These are phyloP conservation scores for Wickerhamiella alocasiicola DNA, from an alignment of 805 yeast species.

Conservation along the genomic window DNA sequence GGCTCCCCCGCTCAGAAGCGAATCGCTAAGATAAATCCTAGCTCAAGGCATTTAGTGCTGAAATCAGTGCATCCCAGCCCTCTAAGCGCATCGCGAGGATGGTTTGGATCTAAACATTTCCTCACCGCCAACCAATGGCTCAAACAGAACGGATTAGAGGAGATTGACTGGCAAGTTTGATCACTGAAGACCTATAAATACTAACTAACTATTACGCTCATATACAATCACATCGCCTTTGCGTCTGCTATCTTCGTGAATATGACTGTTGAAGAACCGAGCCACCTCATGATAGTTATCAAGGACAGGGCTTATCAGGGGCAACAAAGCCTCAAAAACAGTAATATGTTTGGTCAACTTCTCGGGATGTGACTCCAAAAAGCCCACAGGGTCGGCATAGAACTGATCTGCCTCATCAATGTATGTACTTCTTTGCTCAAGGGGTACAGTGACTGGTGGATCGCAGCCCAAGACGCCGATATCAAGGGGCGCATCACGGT, in stretches of 20 bases:
- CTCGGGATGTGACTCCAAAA: slow-evolving; percentile 39
- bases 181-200: background rate
- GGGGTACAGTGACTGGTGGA: slow-evolving; percentile 48
- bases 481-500: slow-evolving; percentile 31
- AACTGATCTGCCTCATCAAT: slow-evolving; percentile 81
- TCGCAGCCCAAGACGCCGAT: slow-evolving; percentile 83
- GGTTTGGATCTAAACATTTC: slow-evolving; percentile 68
- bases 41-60: slow-evolving; percentile 35
- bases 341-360: slow-evolving; percentile 34
- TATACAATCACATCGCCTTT: slow-evolving; percentile 67
- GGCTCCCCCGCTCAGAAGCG: slow-evolving; percentile 63
- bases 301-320: slow-evolving; percentile 31
- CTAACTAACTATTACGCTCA: background rate
- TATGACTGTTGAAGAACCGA: slow-evolving; percentile 62
- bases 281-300: slow-evolving; percentile 28
- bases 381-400: slow-evolving; percentile 52
- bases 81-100: slow-evolving; percentile 77
- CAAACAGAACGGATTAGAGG: slow-evolving; percentile 31
- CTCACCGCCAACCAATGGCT: slow-evolving; percentile 70
- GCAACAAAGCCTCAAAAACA: slow-evolving; percentile 53
- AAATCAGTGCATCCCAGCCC: slow-evolving; percentile 92
- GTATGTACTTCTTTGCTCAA: slow-evolving; percentile 35
- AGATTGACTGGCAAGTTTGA: slow-evolving; percentile 49
- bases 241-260: slow-evolving; percentile 80
- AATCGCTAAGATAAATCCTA: slow-evolving; percentile 32